phyloP scores from a whole-genome alignment of 495 filamentous ascomycete species.

The Corynascus novoguineensis region DNA sequence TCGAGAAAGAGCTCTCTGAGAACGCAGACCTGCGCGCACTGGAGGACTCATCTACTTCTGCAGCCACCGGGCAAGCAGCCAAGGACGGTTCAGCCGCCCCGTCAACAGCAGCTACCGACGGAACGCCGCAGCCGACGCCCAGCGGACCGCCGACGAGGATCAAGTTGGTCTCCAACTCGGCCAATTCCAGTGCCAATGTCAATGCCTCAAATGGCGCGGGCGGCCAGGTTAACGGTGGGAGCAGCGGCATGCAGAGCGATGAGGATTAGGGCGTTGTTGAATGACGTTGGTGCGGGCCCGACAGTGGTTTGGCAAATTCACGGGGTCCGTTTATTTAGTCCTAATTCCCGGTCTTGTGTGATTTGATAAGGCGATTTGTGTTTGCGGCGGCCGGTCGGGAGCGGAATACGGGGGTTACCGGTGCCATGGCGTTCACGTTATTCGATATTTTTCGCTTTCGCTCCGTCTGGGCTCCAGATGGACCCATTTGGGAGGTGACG shows the following conservation, averaged over 20 bases:
- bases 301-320: not conserved
- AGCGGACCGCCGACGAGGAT: conserved; percentile 41
- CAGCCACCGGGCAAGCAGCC: conserved; percentile 27
- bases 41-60: conserved; percentile 40
- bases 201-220: conserved; percentile 1
- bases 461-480: no score
- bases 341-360: not conserved
- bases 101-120: conserved; percentile 51
- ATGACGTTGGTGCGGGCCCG: not conserved
- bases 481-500: no score
- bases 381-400: not conserved
- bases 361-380: not conserved
- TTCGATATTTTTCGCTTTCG: no score
- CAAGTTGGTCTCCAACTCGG: conserved; percentile 54
- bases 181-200: not conserved
- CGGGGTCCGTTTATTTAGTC: not conserved
- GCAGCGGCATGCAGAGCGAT: conserved; percentile 40
- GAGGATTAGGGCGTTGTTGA: conserved; percentile 29
- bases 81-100: conserved; percentile 63
- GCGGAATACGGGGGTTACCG: no score
- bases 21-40: conserved; percentile 70
- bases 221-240: conserved; percentile 37
- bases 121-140: conserved; percentile 57
- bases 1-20: conserved; percentile 62
- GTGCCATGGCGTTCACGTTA: no score